Evolutionary conservation across 306 rosid genomes (phyloP).

Genomic region (Glycyrrhiza uralensis): DNA sequence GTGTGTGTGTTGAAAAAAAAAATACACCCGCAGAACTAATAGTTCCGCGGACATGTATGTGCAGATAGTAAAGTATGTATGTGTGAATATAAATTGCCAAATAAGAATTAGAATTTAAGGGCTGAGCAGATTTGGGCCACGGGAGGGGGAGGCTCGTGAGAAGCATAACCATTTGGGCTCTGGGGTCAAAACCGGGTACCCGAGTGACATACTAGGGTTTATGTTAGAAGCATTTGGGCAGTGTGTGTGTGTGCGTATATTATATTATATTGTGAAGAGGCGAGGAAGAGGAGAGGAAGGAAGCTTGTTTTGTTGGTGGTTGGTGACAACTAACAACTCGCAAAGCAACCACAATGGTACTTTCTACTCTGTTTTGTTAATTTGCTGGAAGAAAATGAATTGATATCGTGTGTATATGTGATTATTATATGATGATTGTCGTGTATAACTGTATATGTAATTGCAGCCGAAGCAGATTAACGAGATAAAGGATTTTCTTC

Average conservation of each 20-base stretch:
- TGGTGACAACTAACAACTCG: background rate
- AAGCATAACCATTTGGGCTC: background rate
- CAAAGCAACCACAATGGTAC: constrained; percentile 1
- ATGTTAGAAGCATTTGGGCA: background rate
- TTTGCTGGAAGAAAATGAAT: background rate
- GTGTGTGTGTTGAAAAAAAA: no score
- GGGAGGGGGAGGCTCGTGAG: background rate
- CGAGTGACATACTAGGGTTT: constrained; percentile 13
- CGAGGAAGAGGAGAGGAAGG: background rate
- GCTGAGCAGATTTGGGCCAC: no score
- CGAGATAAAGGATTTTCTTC: constrained; percentile 89
- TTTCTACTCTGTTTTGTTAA: background rate
- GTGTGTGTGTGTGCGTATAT: no score
- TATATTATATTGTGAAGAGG: no score
- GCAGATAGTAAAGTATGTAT: no score
- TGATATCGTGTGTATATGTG: background rate
- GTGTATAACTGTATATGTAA: background rate
- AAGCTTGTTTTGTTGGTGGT: background rate
- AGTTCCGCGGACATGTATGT: no score
- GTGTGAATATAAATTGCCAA: no score
- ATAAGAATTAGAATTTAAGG: no score
- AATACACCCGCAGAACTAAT: no score
- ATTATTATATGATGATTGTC: background rate
- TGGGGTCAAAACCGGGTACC: background rate
- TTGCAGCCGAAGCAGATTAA: constrained; percentile 84